Evolutionary conservation across 805 yeast species (phyloP), one percentile per base, ranked within the genome.

Genomic region (Brettanomyces custersianus): DNA sequence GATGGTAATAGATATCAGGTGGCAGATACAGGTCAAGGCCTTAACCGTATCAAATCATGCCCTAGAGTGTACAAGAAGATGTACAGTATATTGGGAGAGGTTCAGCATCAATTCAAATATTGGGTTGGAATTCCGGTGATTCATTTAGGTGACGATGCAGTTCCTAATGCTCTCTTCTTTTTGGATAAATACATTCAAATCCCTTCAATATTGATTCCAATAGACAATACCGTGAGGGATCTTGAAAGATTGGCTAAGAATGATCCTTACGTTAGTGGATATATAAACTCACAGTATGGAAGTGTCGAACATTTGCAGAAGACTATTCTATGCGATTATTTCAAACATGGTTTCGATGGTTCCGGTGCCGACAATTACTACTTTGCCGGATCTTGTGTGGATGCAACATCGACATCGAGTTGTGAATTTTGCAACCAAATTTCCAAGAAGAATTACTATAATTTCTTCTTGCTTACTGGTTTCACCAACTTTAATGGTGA

Each of bases 81-180:
- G 88, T 79, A 79, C 45, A 68, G 65, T 40, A 74, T 83, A 40
- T 63, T 82, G 33, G 55, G 66, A n/a, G 77, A 76, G 39, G 82
- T 82, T 31, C 83, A 82, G 49, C 65, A 66, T 33, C 72, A 82
- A 17, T 72, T 79, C 4, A 58, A 54, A 13, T 60, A 70, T 2
- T 82, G 92, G 90, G 79, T 82, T 23, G 94, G 94, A 2, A 76
- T 85, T 4, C 74, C 82, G 12, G 90, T 80, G 17, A 81, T 82
- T 18, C 94, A 82, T 55, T 51, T 83, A 13, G 94, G 92, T 28
- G 94, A 82, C 54, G 80, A 77, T 47, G 82, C 88, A 2, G 94
- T 82, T 4, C 94, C 94, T 3, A 82, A 82, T 53, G 87, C 90
- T 0, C 54, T 83, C 40, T 81, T 81, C 51, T 82, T 82, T 62